Conservation (phyloP, 2,329 filamentous ascomycete species). For the Fusarium liriodendri region DNA sequence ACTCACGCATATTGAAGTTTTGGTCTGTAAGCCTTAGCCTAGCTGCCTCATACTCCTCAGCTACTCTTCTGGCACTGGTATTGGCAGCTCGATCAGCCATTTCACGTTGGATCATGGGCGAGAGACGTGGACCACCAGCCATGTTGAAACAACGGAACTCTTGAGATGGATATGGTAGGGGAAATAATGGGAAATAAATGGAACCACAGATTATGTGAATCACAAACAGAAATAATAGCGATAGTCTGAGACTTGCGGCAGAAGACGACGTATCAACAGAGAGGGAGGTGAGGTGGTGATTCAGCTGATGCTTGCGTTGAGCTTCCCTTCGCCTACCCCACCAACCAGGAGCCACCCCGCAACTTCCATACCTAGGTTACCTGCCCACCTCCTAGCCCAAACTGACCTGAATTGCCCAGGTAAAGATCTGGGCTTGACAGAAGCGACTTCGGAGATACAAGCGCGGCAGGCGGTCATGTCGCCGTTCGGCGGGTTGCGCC, state of each 20-base stretch:
- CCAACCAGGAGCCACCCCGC: conserved; percentile 41
- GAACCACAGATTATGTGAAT: not conserved
- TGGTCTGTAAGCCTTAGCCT: conserved; percentile 56
- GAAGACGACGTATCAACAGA: not conserved
- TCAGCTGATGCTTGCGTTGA: conserved; percentile 7
- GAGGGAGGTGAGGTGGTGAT: not conserved
- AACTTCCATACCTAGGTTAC: conserved; percentile 17
- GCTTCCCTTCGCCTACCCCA: conserved; percentile 31
- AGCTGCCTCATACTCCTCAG: conserved; percentile 56
- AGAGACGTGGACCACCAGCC: conserved; percentile 35
- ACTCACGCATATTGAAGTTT: conserved; percentile 60
- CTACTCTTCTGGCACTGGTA: conserved; percentile 51
- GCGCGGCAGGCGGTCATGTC: not conserved
- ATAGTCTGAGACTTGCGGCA: not conserved
- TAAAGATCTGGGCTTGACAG: conserved; percentile 8
- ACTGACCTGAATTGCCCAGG: not conserved
- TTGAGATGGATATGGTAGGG: not conserved
- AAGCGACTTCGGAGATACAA: conserved; percentile 12
- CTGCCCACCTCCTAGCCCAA: conserved; percentile 1
- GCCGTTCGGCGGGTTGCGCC: not conserved
- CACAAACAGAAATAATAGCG: not conserved
- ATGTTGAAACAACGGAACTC: conserved; percentile 16
- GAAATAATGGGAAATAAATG: not conserved
- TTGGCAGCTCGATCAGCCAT: conserved; percentile 38
- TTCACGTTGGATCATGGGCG: conserved; percentile 34